phyloP scores from a whole-genome alignment of 2,329 filamentous ascomycete genomes.

The Dactylellina haptotyla region DNA sequence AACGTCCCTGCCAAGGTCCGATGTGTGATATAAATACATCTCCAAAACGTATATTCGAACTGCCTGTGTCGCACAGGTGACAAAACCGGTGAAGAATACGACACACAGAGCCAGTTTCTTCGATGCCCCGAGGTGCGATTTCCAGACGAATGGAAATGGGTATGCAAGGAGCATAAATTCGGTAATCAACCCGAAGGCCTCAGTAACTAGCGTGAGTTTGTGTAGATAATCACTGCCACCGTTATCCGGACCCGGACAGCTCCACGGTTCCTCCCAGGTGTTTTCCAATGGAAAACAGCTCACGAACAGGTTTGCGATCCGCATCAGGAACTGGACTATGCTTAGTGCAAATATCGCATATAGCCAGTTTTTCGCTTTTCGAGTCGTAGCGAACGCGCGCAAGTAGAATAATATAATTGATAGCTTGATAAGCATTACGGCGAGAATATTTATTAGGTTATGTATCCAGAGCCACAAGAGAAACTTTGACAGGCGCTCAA shows the following conservation, averaged over 20 bases:
- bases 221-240: conserved; percentile 19
- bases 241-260: conserved; percentile 15
- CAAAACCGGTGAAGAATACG: conserved; percentile 39
- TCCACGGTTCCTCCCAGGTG: conserved; percentile 39
- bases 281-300: conserved; percentile 31
- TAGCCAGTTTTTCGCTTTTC: conserved; percentile 29
- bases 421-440: conserved; percentile 36
- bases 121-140: conserved; percentile 9
- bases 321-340: conserved; percentile 41
- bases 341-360: conserved; percentile 28
- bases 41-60: conserved; percentile 47
- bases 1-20: conserved; percentile 37
- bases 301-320: conserved; percentile 34
- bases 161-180: conserved; percentile 34
- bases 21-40: conserved; percentile 34
- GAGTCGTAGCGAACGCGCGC: conserved; percentile 37
- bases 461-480: conserved; percentile 41
- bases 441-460: conserved; percentile 28
- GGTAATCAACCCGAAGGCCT: conserved; percentile 30
- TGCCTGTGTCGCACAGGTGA: conserved; percentile 46
- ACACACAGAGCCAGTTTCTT: conserved; percentile 35
- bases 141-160: conserved; percentile 35
- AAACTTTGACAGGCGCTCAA: conserved; percentile 13
- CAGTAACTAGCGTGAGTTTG: conserved; percentile 23
- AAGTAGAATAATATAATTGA: conserved; percentile 40